Base-by-base conservation (phyloP, 2,329 filamentous ascomycete genomes). In the Sporothrix curviconia region DNA sequence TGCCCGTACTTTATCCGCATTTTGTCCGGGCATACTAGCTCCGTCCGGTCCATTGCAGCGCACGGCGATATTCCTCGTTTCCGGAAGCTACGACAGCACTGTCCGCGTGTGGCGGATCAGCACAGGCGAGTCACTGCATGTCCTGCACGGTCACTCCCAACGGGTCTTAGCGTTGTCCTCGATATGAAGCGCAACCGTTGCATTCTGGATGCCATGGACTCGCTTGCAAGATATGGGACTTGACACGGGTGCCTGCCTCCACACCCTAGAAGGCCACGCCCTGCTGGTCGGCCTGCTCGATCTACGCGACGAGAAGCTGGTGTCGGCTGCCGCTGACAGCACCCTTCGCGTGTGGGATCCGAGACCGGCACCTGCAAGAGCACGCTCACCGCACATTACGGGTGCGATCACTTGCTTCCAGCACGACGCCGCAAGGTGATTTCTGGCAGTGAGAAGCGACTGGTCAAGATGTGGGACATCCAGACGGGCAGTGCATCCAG, bases 381-480 rank as follows among this genome's bases (percentile, higher is more conserved):
- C 67, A 92, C 88, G 11, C 78, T 99, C 58, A 92, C 87, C 64
- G 94, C 94, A 0, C 94, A 99, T n/a, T 67, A 97, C 92, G 0
- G 94, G 92, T 36, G 94, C 94, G 22, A 99, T 99, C 63, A 99
- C 94, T 4, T 99, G 94, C 71, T 99, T 99, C 72, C 94, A 99
- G 72, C 94, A 99, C 66, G 94, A 99, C 68, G 90, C 0, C 88
- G 92, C 64, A 99, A 99, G 69, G 92, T 99, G 34, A 96, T 99
- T 58, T 95, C 90, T 40, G 94, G 94, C 56, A 96, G 90, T 59
- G 94, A 99, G 70, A 86, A 92, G 66, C 96, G n/a, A n/a, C n/a
- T 90, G 3, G 78, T 99, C 62, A 99, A 99, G 77, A 95, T 99
- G 90, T 99, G 94, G 94, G 90, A 99, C 67, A 88, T 96, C 51